These are phyloP conservation scores for Setomelanomma holmii DNA, from an alignment of 2,329 filamentous ascomycete genomes.

Conservation along the genomic window DNA sequence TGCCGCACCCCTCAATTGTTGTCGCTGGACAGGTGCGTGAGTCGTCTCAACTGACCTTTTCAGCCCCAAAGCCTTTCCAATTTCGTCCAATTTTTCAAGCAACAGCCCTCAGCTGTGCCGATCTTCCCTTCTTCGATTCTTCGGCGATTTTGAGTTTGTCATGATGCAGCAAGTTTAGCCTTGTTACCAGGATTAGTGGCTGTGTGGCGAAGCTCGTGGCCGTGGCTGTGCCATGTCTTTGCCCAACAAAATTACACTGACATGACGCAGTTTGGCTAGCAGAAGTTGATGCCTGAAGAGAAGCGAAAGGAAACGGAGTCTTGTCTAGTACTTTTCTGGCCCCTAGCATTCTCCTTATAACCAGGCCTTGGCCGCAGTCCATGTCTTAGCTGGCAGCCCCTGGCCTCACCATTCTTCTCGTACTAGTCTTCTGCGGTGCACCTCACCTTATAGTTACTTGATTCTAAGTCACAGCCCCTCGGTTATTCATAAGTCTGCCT, in stretches of 20 bases:
- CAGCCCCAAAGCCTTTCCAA: slow-evolving; percentile 1
- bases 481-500: neutral
- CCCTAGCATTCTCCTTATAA: too few relatives aligned
- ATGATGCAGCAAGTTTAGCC: slow-evolving; percentile 2
- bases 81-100: neutral
- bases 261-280: too few relatives aligned
- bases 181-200: slow-evolving; percentile 4
- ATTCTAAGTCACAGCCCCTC: neutral
- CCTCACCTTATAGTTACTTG: neutral
- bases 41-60: neutral
- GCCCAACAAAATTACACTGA: slow-evolving; percentile 11
- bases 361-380: neutral
- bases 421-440: neutral
- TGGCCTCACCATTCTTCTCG: neutral
- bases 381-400: neutral
- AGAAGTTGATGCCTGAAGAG: too few relatives aligned
- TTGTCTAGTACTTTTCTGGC: too few relatives aligned
- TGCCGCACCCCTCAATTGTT: neutral
- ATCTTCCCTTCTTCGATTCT: neutral
- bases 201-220: slow-evolving; percentile 12
- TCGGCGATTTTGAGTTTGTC: neutral
- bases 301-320: too few relatives aligned
- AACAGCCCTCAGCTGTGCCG: neutral
- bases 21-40: too few relatives aligned
- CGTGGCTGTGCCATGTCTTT: slow-evolving; percentile 15